Evolutionary conservation across 2,329 filamentous ascomycete genomes (phyloP), one percentile per base, ranked within the genome.

Genomic region (Fusarium camptoceras): DNA sequence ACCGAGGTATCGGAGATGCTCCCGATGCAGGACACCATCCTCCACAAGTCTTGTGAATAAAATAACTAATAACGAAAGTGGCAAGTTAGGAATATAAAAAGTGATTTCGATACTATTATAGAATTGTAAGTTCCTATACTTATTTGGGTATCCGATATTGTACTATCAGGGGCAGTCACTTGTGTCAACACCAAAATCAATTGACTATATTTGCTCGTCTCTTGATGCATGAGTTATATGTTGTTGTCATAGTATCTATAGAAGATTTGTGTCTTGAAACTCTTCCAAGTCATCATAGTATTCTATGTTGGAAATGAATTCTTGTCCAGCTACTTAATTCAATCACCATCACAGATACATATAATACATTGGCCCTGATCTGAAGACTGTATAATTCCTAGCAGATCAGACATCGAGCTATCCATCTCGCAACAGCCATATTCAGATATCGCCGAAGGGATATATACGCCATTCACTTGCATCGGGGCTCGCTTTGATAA

Each of bases 1-100:
- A 20, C 64, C 64, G 64, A 67, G 25, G 4, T 8, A 50, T 62
- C 64, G 64, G 64, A 63, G 25, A 48, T 25, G 31, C 50, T 57
- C 46, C 64, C 64, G 64, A 49, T 18, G 9, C n/a, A 48, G 12
- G 34, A 37, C 34, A 37, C 34, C 34, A 37, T 37, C 34, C 18
- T n/a, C 20, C 24, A 41, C 25, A 9, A 51, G 22, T 24, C 22
- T 16, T 8, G 14, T 14, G 28, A 7, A 15, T 30, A n/a, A 37
- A n/a, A 37, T 11, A 37, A 37, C 34, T 12, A n/a, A 37, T 37
- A n/a, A n/a, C 18, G n/a, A 12, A 37, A 37, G 12, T 12, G 3
- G 6, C 34, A n/a, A 11, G 34, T 10, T 6, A 12, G 18, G 6
- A 37, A 11, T 6, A 10, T 37, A 3, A 7, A 11, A 18, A n/a